These are phyloP conservation scores for Epichloe brachyelytri DNA, from an alignment of 2,329 filamentous ascomycete genomes.

Conservation along the genomic window DNA sequence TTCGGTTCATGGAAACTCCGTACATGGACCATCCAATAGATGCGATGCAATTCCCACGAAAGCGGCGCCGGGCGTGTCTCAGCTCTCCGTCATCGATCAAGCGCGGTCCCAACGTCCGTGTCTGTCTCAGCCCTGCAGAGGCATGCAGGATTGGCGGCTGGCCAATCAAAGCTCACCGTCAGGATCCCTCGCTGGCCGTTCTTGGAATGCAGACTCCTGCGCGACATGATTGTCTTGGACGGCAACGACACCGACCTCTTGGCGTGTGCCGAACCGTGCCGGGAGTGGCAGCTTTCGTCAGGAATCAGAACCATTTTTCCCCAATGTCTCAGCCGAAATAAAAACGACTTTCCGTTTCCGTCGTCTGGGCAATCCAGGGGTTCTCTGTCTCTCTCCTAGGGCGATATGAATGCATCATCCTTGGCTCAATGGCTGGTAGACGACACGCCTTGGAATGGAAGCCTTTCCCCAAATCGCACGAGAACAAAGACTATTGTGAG, in stretches of 20 bases:
- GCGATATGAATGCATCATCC: not conserved
- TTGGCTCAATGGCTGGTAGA: not conserved
- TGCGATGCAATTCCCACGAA: not conserved
- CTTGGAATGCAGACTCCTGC: slow-evolving; percentile 7
- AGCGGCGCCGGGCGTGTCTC: not conserved
- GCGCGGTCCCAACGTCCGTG: not conserved
- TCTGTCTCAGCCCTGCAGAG: slow-evolving; percentile 5
- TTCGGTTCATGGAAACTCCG: no score
- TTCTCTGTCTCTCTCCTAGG: not conserved
- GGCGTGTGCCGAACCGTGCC: not conserved
- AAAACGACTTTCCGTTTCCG: not conserved
- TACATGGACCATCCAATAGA: no score
- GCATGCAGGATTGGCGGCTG: slow-evolving; percentile 7
- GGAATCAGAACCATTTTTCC: not conserved
- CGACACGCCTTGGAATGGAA: not conserved
- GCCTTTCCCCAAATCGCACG: not conserved
- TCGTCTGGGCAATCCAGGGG: not conserved
- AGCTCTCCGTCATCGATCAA: not conserved
- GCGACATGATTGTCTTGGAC: slow-evolving; percentile 3
- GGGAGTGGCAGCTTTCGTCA: no score
- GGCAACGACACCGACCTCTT: not conserved
- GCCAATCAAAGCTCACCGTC: not conserved
- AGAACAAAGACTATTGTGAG: slow-evolving; percentile 4
- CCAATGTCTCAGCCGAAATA: not conserved
- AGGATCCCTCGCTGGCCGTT: not conserved